Conservation (phyloP, 768 basidiomycete genomes). For the Clathrus columnatus region DNA sequence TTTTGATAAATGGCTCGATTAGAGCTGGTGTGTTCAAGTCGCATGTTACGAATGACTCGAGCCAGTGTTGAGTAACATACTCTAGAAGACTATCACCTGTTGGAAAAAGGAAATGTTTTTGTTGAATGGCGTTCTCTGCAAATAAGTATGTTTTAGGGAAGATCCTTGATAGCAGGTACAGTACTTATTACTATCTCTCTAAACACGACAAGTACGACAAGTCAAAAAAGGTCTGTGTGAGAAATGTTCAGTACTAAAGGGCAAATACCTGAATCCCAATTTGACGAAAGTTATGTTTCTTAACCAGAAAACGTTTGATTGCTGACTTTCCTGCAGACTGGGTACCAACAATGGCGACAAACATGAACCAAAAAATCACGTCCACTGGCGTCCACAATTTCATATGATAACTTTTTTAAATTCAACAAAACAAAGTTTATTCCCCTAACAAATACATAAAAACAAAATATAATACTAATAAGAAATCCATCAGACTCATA, state of each 20-base stretch:
- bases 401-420: too few species aligned
- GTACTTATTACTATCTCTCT: too few species aligned
- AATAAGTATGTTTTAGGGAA: slow-evolving; percentile 12
- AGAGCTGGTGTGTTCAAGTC: slow-evolving; percentile 49
- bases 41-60: slow-evolving; percentile 67
- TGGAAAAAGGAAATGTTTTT: slow-evolving; percentile 27
- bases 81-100: slow-evolving; percentile 50
- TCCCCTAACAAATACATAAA: too few species aligned
- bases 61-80: slow-evolving; percentile 78
- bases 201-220: too few species aligned
- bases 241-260: slow-evolving; percentile 11
- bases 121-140: not conserved
- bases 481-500: slow-evolving; percentile 33
- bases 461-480: not conserved
- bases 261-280: not conserved
- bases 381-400: too few species aligned
- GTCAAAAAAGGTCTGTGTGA: slow-evolving; percentile 27
- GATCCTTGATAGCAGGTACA: not conserved
- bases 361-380: slow-evolving; percentile 39
- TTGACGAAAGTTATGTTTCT: slow-evolving; percentile 48
- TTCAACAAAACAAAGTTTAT: too few species aligned
- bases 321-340: slow-evolving; percentile 39
- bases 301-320: slow-evolving; percentile 50
- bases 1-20: slow-evolving; percentile 63
- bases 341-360: slow-evolving; percentile 61